These are phyloP conservation scores for Chaetoceros muelleri DNA, from an alignment of 108 stramenopile species.

Conservation along the genomic window DNA sequence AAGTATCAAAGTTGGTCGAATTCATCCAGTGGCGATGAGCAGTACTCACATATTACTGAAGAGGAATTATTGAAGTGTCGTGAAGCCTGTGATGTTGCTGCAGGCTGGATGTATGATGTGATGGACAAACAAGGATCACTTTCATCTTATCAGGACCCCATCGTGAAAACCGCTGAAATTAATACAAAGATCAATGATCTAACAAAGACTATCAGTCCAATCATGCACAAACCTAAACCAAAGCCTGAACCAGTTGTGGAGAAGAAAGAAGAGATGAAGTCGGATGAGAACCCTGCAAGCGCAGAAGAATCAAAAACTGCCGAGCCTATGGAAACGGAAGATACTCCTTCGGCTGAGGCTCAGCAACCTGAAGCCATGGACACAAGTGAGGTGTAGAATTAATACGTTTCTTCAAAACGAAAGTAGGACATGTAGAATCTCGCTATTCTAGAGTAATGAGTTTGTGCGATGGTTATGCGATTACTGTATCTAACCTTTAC, in stretches of 20 bases:
- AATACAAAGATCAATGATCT: conserved; percentile 60
- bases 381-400: conserved; percentile 1
- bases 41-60: conserved; percentile 85
- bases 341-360: conserved; percentile 3
- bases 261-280: conserved; percentile 39
- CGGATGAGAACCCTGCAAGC: conserved; percentile 28
- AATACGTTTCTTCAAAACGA: background rate
- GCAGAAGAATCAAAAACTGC: conserved; percentile 22
- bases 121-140: conserved; percentile 84
- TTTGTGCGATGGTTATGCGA: too few species aligned
- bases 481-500: too few species aligned
- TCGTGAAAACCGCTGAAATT: conserved; percentile 62
- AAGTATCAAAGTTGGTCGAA: conserved; percentile 79
- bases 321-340: conserved; percentile 64
- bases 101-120: conserved; percentile 88
- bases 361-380: conserved; percentile 36
- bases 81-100: conserved; percentile 52
- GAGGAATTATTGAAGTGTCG: conserved; percentile 76
- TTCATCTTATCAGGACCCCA: conserved; percentile 63
- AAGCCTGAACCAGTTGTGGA: conserved; percentile 57
- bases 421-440: too few species aligned
- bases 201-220: conserved; percentile 52
- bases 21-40: conserved; percentile 56
- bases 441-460: too few species aligned
- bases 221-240: conserved; percentile 92